These are phyloP conservation scores for Aspergillus bertholletiae DNA, from an alignment of 495 filamentous ascomycete genomes.

Conservation along the genomic window DNA sequence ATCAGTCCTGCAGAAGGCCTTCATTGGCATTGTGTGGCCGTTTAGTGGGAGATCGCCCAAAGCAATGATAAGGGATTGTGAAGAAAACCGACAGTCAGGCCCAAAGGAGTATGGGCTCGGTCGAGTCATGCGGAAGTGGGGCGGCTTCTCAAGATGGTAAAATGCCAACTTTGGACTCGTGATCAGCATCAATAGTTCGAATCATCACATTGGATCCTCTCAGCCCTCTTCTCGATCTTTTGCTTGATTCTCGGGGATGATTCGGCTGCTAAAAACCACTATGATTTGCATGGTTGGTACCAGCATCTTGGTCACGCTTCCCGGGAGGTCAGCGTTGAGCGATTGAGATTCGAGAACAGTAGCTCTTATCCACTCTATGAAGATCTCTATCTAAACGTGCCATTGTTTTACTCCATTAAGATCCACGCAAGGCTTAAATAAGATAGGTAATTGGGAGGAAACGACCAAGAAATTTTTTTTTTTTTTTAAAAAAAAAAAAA, in stretches of 20 bases:
- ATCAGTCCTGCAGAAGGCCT: not conserved
- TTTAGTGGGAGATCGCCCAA: not conserved
- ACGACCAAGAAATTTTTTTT: no score
- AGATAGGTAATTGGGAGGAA: no score
- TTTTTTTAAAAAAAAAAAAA: not conserved
- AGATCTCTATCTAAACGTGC: not conserved
- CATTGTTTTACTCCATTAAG: not conserved
- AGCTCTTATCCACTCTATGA: not conserved
- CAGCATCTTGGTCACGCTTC: not conserved
- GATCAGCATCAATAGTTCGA: no score
- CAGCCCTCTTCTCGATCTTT: not conserved
- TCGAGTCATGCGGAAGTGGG: conserved; percentile 6
- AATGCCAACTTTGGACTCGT: no score
- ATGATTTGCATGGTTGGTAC: not conserved
- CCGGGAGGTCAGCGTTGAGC: no score
- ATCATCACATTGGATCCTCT: no score
- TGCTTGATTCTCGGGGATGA: not conserved
- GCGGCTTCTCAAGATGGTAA: conserved; percentile 7
- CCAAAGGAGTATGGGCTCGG: not conserved
- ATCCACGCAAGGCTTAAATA: no score
- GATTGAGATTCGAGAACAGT: not conserved
- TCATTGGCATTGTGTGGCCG: not conserved
- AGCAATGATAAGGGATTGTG: not conserved
- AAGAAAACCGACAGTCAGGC: not conserved
- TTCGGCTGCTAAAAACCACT: not conserved